Evolutionary conservation across 768 basidiomycete species (phyloP).

Genomic region (Auriscalpium orientale): DNA sequence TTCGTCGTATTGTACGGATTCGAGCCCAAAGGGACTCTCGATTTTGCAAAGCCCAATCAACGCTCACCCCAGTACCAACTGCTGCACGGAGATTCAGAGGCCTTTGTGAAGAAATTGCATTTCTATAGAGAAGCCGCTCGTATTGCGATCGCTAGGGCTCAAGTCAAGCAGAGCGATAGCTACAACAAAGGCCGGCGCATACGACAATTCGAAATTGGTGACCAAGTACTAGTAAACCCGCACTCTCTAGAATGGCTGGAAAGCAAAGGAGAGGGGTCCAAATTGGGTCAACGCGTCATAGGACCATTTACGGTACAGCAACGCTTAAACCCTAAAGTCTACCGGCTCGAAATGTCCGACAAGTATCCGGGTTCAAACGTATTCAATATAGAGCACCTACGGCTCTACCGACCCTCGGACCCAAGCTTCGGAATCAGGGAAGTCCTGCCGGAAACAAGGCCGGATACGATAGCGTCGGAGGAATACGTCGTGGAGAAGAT

Average conservation of each 20-base stretch:
- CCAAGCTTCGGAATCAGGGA: constrained; percentile 4
- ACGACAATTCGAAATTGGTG: constrained; percentile 15
- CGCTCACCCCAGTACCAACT: background rate
- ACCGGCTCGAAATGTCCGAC: constrained; percentile 12
- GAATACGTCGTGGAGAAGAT: no score
- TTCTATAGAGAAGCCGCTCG: no score
- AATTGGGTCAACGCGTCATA: constrained; percentile 10
- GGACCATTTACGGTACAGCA: constrained; percentile 20
- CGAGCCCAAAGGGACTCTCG: background rate
- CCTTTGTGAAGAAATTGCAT: no score
- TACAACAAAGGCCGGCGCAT: constrained; percentile 13
- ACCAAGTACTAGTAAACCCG: background rate
- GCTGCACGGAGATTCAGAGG: no score
- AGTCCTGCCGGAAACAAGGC: background rate
- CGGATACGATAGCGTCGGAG: background rate
- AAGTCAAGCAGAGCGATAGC: constrained; percentile 2
- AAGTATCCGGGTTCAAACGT: constrained; percentile 17
- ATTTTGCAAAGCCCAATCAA: background rate
- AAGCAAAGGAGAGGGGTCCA: constrained; percentile 17
- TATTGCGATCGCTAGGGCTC: constrained; percentile 1
- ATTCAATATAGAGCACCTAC: constrained; percentile 19
- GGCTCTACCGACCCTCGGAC: constrained; percentile 14
- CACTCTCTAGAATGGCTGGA: constrained; percentile 13
- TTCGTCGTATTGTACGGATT: constrained; percentile 18
- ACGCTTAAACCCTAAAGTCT: constrained; percentile 17